These are phyloP conservation scores for Nothopassalora personata DNA, from an alignment of 2,329 filamentous ascomycete species.

Conservation along the genomic window DNA sequence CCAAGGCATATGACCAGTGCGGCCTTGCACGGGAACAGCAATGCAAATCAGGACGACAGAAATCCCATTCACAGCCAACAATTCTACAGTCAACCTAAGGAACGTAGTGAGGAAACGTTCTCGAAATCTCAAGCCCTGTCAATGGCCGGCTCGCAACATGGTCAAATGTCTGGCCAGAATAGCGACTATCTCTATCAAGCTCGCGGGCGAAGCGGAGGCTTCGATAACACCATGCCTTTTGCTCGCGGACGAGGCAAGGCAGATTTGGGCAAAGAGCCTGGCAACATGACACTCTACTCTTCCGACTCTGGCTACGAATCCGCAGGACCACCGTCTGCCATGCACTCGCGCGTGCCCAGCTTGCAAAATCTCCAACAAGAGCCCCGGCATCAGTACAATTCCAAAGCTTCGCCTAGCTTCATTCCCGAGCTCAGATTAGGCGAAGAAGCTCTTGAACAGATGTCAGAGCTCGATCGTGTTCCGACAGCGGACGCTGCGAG, in stretches of 20 bases:
- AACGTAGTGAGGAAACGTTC: not conserved
- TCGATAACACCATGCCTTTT: not conserved
- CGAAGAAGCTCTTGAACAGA: conserved; percentile 13
- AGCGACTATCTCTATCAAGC: conserved; percentile 7
- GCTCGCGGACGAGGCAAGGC: conserved; percentile 1
- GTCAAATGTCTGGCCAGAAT: conserved; percentile 1
- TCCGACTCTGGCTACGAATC: conserved; percentile 30
- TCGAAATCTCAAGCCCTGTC: not conserved
- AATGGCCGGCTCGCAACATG: not conserved
- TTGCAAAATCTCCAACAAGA: conserved; percentile 15
- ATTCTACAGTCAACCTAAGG: conserved; percentile 6
- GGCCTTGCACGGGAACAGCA: conserved; percentile 47
- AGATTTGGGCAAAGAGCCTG: conserved; percentile 3
- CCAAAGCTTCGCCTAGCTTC: conserved; percentile 2
- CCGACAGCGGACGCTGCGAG: not conserved
- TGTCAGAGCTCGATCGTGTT: conserved; percentile 7
- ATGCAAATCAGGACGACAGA: conserved; percentile 40
- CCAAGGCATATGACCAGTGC: conserved; percentile 60
- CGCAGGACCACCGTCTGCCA: conserved; percentile 10
- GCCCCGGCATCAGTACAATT: conserved; percentile 4
- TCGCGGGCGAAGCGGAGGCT: not conserved
- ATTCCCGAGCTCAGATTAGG: conserved; percentile 21
- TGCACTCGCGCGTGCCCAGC: conserved; percentile 24
- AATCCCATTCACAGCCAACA: conserved; percentile 1
- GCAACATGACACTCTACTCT: conserved; percentile 12